Evolutionary conservation across 352 stramenopile genomes (phyloP), one percentile per base, ranked within the genome.

Genomic region (Peronosclerospora sorghi): DNA sequence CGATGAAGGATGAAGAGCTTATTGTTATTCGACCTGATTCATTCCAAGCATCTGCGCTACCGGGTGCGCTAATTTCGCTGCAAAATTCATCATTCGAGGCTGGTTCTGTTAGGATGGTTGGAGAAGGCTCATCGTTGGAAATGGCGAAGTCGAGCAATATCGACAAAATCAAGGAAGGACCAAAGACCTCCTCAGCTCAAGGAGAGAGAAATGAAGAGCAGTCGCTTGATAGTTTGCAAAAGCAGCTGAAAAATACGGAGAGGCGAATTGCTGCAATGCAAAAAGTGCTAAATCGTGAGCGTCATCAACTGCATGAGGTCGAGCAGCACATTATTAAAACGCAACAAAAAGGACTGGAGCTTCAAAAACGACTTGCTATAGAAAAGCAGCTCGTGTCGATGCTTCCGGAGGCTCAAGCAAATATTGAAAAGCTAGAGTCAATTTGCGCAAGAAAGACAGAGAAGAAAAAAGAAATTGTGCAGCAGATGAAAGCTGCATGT

Each of bases 391-490:
- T 84, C 9, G 43, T 91, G 13, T 48, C 53, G 5, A 73, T 91
- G 47, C 50, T 93, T 6, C 69, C 78, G 5, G 59, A 86, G 7
- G 77, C 77, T 0, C 43, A 70, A 29, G 62, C 59, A 17, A 86
- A 91, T 28, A 80, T 91, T 28, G 53, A 39, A 4, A 89, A 81
- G 32, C 50, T 94, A 0, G 56, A 92, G 44, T 61, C 35, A 7
- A 68, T 86, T 48, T 90, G 76, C 48, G 51, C 43, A 8, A 64
- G 54, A 39, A 82, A 73, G 10, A 49, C 62, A 10, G 39, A 47
- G 21, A 84, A 84, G 38, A 65, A 89, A 17, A 26, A 43, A 0
- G 49, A 73, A 21, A 63, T 92, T 18, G 45, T 47, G 2, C 32
- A 45, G 12, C 73, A 93, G 41, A 82, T 74, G 72, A 61, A 76